Evolutionary conservation across 1,139 yeast species (phyloP).

Genomic region (Yamadazyma trypodendri): DNA sequence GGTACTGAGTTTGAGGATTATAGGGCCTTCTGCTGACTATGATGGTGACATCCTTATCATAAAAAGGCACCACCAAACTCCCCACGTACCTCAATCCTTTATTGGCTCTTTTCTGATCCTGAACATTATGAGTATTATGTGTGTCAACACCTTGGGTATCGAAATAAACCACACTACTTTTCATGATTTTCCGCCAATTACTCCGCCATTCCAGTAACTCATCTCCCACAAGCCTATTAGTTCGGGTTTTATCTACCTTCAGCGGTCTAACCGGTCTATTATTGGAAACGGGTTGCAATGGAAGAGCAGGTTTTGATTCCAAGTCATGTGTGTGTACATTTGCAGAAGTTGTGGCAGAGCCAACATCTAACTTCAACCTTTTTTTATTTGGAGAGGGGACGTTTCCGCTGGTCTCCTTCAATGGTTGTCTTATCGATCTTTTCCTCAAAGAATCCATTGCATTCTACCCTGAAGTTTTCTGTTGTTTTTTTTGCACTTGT

Average conservation of each 20-base stretch:
- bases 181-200: conserved; percentile 79
- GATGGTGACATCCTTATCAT: conserved; percentile 75
- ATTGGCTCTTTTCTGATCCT: conserved; percentile 55
- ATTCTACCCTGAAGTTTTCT: conserved; percentile 1
- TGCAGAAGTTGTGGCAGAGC: not conserved
- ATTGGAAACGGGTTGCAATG: not conserved
- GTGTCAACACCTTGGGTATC: conserved; percentile 63
- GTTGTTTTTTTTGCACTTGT: conserved; percentile 1
- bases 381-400: conserved; percentile 43
- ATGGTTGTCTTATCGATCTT: conserved; percentile 30
- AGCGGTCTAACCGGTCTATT: conserved; percentile 2
- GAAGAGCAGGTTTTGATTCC: not conserved
- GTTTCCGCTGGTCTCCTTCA: conserved; percentile 43
- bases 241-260: conserved; percentile 12
- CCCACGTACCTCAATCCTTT: conserved; percentile 59
- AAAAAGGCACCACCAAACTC: conserved; percentile 69
- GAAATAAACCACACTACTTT: conserved; percentile 72
- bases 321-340: not conserved
- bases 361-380: conserved; percentile 17
- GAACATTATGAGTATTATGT: conserved; percentile 38
- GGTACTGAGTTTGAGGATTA: conserved; percentile 23
- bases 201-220: conserved; percentile 74
- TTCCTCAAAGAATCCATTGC: conserved; percentile 12
- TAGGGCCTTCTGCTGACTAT: conserved; percentile 64
- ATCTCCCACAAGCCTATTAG: conserved; percentile 39